Evolutionary conservation across 1,284 basidiomycete species (phyloP), one percentile per base, ranked within the genome.

Genomic region (Filobasidium uniguttulatum): DNA sequence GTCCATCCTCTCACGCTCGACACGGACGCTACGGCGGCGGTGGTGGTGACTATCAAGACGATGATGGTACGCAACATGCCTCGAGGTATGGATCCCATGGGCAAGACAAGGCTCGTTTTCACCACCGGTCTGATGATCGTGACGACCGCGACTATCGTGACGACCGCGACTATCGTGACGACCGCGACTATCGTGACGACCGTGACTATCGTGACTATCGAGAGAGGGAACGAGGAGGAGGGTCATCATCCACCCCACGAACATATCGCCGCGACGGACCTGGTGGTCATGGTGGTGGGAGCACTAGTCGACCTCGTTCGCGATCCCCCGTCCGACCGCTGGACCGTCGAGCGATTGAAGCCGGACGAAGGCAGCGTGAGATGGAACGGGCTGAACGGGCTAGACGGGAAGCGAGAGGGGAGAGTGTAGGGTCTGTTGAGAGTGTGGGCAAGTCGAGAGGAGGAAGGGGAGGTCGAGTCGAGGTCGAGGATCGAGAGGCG

Each of bases 351-450:
- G 59, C 63, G 57, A 62, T 62, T 52, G 68, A 70, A 52, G 68
- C 68, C 53, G 68, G 66, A 0, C 51, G 68, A 25, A 49, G 67
- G 41, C 48, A 61, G 49, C 53, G 68, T 41, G 68, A 70, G 54
- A 61, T 48, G 23, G 54, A 55, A 41, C 37, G 54, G 23, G 46
- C 46, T 2, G 22, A 44, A n/a, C 34, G 46, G 25, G 47, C 30
- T 6, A 46, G 49, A 17, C 33, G 35, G 34, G 48, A 50, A 17
- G 10, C n/a, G 23, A 43, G 45, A 44, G 43, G 40, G 22, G 30
- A 49, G 35, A 48, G n/a, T 20, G 47, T 53, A 6, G 29, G 22
- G 30, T 34, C 44, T 3, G 17, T 25, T n/a, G n/a, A n/a, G 19
- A 31, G 19, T 5, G 7, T n/a, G 12, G 9, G 19, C 31, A 12